Evolutionary conservation across 2,329 filamentous ascomycete species (phyloP).

Genomic region (Curvularia lunata): DNA sequence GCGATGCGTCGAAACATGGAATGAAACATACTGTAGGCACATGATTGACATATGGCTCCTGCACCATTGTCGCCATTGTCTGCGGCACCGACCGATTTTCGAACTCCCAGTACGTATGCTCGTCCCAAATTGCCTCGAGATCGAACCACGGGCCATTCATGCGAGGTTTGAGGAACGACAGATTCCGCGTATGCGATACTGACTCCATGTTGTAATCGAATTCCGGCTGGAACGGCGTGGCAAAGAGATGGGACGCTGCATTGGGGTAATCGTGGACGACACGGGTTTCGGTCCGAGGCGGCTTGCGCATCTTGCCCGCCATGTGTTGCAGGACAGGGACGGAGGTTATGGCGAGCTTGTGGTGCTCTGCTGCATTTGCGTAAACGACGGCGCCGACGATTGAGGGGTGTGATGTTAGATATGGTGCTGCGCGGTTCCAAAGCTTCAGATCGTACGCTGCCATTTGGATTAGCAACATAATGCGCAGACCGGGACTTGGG

Average conservation of each 20-base stretch:
- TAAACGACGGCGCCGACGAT: conserved; percentile 14
- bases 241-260: conserved; percentile 53
- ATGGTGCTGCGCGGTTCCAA: conserved; percentile 16
- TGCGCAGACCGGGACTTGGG: background rate
- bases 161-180: conserved; percentile 67
- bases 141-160: conserved; percentile 70
- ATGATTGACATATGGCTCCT: conserved; percentile 78
- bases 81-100: conserved; percentile 68
- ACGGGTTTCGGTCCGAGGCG: conserved; percentile 16
- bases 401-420: conserved; percentile 1
- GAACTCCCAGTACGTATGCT: conserved; percentile 75
- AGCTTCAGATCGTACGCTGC: conserved; percentile 17
- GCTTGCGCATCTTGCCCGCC: conserved; percentile 26
- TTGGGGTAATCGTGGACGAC: conserved; percentile 55
- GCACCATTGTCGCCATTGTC: conserved; percentile 80
- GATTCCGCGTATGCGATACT: conserved; percentile 67
- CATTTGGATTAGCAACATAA: background rate
- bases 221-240: conserved; percentile 58
- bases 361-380: conserved; percentile 12
- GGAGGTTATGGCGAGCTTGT: conserved; percentile 6
- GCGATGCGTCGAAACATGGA: background rate
- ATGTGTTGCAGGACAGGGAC: conserved; percentile 30
- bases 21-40: conserved; percentile 60
- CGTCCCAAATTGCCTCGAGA: conserved; percentile 76
- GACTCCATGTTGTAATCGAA: conserved; percentile 59